A percentile compares a stretch with the other conserved stretches of the same genome.
These are phyloP conservation scores for Croton laevigatus DNA, from an alignment of 441 rosid species.

Conservation along the genomic window DNA sequence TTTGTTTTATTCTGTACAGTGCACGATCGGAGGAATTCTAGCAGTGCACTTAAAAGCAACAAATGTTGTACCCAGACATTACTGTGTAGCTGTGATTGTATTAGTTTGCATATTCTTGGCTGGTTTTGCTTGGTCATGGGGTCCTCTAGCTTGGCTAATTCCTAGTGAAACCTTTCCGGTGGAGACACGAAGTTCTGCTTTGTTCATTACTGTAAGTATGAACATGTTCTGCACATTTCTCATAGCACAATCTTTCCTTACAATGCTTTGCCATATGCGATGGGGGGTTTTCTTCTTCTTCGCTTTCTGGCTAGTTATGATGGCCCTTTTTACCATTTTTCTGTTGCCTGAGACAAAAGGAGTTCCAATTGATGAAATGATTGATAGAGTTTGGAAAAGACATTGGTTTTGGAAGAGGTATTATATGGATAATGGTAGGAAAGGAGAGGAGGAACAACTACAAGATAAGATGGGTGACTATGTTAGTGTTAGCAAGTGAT, in stretches of 20 bases:
- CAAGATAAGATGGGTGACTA: not conserved
- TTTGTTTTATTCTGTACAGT: constrained; percentile 22
- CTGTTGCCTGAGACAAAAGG: constrained; percentile 75
- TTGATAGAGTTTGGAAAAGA: constrained; percentile 57
- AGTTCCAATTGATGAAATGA: constrained; percentile 69
- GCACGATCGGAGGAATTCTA: constrained; percentile 42
- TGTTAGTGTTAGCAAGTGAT: not conserved
- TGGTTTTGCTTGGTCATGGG: constrained; percentile 94
- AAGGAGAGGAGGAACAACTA: constrained; percentile 1
- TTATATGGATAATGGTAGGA: constrained; percentile 11
- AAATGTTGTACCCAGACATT: constrained; percentile 25
- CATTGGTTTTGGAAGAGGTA: constrained; percentile 66
- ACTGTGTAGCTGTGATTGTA: constrained; percentile 35
- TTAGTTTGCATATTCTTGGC: constrained; percentile 53
- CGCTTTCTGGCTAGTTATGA: constrained; percentile 34
- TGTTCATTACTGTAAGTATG: constrained; percentile 50
- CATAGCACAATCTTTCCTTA: constrained; percentile 65
- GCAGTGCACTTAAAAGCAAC: constrained; percentile 32
- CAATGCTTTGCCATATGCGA: constrained; percentile 58
- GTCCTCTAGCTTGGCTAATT: constrained; percentile 77
- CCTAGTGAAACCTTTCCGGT: constrained; percentile 67
- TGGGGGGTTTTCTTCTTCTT: constrained; percentile 62
- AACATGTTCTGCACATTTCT: constrained; percentile 70
- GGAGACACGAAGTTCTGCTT: constrained; percentile 58
- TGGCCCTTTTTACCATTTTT: constrained; percentile 31